A percentile compares a stretch with the other conserved stretches of the same genome.
Evolutionary conservation across 2,329 filamentous ascomycete species (phyloP).

Genomic region (Colletotrichum endophyticum): DNA sequence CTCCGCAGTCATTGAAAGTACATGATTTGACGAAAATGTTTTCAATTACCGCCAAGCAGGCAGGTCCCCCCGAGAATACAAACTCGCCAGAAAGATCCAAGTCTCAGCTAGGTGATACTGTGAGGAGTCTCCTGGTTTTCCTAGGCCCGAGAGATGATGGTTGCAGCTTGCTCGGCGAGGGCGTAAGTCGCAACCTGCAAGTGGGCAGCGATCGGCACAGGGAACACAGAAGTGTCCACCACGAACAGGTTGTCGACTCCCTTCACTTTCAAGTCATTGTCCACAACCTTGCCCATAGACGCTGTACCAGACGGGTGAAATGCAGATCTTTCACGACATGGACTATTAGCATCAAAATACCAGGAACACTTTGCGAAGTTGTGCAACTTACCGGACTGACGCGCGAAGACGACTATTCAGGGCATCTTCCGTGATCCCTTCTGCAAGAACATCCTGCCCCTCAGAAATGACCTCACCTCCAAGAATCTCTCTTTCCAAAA

Average conservation of each 20-base stretch:
- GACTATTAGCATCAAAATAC: not conserved
- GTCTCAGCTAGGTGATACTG: not conserved
- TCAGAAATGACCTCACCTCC: not conserved
- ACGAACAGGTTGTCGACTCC: not conserved
- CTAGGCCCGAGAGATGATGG: not conserved
- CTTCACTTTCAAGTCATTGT: not conserved
- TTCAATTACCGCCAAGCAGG: not conserved
- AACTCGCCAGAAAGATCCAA: not conserved
- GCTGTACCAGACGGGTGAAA: not conserved
- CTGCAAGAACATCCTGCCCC: not conserved
- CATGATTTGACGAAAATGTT: not conserved
- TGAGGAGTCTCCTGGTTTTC: not conserved
- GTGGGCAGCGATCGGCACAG: not conserved
- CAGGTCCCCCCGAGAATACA: not conserved
- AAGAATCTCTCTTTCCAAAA: not conserved
- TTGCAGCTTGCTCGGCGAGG: not conserved
- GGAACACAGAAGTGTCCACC: not conserved
- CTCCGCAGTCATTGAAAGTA: not conserved
- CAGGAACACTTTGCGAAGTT: not conserved
- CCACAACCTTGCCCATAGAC: not conserved
- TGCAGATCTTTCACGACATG: not conserved
- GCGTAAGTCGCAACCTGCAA: not conserved
- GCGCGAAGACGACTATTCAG: not conserved
- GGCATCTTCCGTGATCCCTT: not conserved
- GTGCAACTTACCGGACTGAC: not conserved